A percentile compares a stretch with the other conserved stretches of the same genome.
These are phyloP conservation scores for Quercus agrifolia DNA, from an alignment of 306 rosid species.

Conservation along the genomic window DNA sequence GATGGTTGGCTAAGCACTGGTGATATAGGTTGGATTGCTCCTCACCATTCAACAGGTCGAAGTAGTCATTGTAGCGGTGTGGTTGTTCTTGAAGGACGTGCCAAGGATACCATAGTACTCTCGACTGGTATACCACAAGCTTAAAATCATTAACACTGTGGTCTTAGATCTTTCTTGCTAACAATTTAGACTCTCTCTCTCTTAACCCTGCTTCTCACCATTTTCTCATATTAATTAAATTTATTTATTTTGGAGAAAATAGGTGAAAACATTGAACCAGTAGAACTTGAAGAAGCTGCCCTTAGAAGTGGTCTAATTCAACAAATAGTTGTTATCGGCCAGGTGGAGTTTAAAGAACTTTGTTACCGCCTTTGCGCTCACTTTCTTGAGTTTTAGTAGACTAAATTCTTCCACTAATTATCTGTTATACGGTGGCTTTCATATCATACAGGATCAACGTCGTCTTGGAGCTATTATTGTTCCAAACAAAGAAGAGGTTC, in stretches of 20 bases:
- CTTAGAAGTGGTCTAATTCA: conserved; percentile 77
- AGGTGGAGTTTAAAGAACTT: conserved; percentile 44
- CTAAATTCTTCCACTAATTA: background rate
- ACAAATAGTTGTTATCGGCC: conserved; percentile 87
- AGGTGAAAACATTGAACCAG: conserved; percentile 97
- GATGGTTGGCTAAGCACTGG: conserved; percentile 93
- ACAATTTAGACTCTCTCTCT: background rate
- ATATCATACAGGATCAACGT: conserved; percentile 64
- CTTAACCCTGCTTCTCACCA: background rate
- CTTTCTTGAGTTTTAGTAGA: conserved; percentile 8
- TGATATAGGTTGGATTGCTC: conserved; percentile 90
- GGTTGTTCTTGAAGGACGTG: conserved; percentile 87
- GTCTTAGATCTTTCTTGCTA: background rate
- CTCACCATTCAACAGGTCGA: conserved; percentile 70
- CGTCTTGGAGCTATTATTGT: conserved; percentile 90
- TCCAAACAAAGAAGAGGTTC: conserved; percentile 82
- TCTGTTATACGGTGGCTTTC: conserved; percentile 2
- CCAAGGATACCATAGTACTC: conserved; percentile 94
- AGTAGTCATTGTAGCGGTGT: conserved; percentile 67
- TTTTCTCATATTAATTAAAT: conserved; percentile 10
- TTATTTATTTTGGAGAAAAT: conserved; percentile 25
- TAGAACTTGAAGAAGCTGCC: conserved; percentile 89
- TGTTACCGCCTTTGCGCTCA: background rate
- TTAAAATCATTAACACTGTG: background rate
- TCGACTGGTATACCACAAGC: conserved; percentile 58